Base-by-base conservation (phyloP, 2,329 filamentous ascomycete species). In the Xylaria sp. region DNA sequence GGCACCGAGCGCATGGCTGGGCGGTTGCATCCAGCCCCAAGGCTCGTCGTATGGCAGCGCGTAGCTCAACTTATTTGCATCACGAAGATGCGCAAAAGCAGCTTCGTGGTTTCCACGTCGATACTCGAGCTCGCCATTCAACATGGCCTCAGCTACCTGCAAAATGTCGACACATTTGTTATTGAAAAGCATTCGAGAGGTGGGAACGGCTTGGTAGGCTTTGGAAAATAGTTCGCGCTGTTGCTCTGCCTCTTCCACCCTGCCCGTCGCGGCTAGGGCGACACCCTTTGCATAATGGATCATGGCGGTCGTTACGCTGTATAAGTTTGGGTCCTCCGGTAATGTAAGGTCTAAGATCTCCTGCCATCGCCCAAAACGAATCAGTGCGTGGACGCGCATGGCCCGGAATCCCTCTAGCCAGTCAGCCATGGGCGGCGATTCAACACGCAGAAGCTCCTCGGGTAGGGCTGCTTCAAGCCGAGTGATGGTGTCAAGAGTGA, bases 1-100 rank as follows among this genome's bases (percentile, higher is more conserved):
- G 0, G 90, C 91, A 1, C 88, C 90, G 57, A 90, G 90, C 0
- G 90, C 90, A 76, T 93, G 91, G 2, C 90, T 82, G 0, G 87
- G 86, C 0, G 91, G 91, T 74, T 92, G 89, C 90, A 93, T 92
- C 90, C 91, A 93, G 0, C 89, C 89, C 90, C 90, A 93, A 0
- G 91, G 91, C 75, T 94, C 91, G 55, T 90, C 89, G 67, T 92
- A 93, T 0, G 87, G 87, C 31, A 93, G 81, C 0, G 76, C 78
- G 72, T 92, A 90, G 68, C 92, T 89, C 2, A 86, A 81, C 0
- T 79, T 74, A 25, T 92, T 87, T 0, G 90, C 84, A 11, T 80
- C 80, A 1, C 84, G 83, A 2, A 94, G 80, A 58, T 86, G 82
- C 2, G 78, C 73, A 73, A 92, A 93, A 0, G 90, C 91, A 0